Percentiles rank a stretch among this genome's conserved stretches.
Conservation (phyloP, 2,329 filamentous ascomycete genomes). For the Thelonectria discophora region DNA sequence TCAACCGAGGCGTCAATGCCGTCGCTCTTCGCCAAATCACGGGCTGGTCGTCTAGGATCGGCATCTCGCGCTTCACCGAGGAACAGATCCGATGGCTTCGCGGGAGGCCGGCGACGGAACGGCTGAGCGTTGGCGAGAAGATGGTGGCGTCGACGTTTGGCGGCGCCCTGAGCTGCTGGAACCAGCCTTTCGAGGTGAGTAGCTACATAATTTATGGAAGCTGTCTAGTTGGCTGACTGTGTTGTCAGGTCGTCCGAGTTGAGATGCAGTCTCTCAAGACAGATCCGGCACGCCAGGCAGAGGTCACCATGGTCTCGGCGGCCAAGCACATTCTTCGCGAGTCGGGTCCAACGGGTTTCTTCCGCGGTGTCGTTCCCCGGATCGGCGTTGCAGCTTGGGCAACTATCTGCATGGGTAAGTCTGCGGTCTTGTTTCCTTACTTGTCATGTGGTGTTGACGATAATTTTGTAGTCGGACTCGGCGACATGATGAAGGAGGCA, state of each 20-base stretch:
- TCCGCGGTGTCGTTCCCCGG: slow-evolving; percentile 20
- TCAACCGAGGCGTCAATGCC: slow-evolving; percentile 21
- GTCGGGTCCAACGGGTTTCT: slow-evolving; percentile 18
- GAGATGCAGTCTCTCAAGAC: slow-evolving; percentile 28
- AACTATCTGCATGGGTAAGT: slow-evolving; percentile 23
- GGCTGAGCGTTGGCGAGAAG: slow-evolving; percentile 13
- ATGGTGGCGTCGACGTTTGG: slow-evolving; percentile 19
- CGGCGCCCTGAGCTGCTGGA: slow-evolving; percentile 22
- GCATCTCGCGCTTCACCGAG: slow-evolving; percentile 21
- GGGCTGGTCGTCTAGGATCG: slow-evolving; percentile 24
- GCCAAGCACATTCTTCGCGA: slow-evolving; percentile 11
- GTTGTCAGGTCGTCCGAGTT: slow-evolving; percentile 12
- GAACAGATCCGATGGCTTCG: slow-evolving; percentile 4
- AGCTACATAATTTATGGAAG: neutral
- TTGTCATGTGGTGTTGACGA: neutral
- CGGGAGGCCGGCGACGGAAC: slow-evolving; percentile 8
- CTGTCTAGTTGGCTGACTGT: neutral
- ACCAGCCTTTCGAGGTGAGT: slow-evolving; percentile 23
- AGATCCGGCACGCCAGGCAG: slow-evolving; percentile 8
- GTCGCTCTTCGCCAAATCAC: slow-evolving; percentile 23
- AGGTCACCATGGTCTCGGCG: slow-evolving; percentile 17
- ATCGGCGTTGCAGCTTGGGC: slow-evolving; percentile 23
- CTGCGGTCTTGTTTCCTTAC: neutral
- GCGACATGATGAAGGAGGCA: neutral
- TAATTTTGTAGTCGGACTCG: neutral